Evolutionary conservation across 192 early-diverging fungal genomes (phyloP), one percentile per base, ranked within the genome.

Genomic region (Backusella morwellensis): DNA sequence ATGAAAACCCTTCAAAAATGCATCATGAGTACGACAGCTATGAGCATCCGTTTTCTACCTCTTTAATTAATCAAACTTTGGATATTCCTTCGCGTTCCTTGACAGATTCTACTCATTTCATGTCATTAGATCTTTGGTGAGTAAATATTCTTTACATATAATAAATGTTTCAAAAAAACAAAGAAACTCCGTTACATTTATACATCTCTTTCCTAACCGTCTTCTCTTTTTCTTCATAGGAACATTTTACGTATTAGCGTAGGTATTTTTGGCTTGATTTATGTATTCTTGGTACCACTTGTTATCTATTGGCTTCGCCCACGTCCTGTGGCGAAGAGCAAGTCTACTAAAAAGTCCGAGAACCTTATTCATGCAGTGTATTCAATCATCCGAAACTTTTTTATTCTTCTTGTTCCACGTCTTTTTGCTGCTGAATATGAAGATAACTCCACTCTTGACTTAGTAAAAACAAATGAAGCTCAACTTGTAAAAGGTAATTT

Each of bases 91-190:
- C 54, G 9, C 12, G 12, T 66, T 66, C 73, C 12, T 73, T 36
- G 12, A 72, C 11, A n/a, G 12, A 26, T 41, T 63, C 56, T 9
- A 26, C 56, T 26, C 56, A 9, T 12, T 63, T 63, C 9, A 63
- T 29, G 23, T 63, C 56, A 63, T 66, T 66, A 21, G 73, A 66
- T 21, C 21, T 74, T 14, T 74, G 73, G 73, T 74, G 59, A 15
- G 73, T 32, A 32, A 70, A 44, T n/a, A 17, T 50, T n/a, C 47
- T 50, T 50, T 50, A 29, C 14, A 63, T 29, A 63, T 63, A 63
- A 14, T 29, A 63, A 63, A 63, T 29, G 56, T 29, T 63, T 63
- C 56, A 63, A 63, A 63, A 63, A 59, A 26, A 63, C 26, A n/a
- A 5, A n/a, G 47, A 50, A 50, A 50, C 47, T n/a, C 19, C 6